Evolutionary conservation across 352 stramenopile species (phyloP).

Genomic region (Pythium scleroteichum): DNA sequence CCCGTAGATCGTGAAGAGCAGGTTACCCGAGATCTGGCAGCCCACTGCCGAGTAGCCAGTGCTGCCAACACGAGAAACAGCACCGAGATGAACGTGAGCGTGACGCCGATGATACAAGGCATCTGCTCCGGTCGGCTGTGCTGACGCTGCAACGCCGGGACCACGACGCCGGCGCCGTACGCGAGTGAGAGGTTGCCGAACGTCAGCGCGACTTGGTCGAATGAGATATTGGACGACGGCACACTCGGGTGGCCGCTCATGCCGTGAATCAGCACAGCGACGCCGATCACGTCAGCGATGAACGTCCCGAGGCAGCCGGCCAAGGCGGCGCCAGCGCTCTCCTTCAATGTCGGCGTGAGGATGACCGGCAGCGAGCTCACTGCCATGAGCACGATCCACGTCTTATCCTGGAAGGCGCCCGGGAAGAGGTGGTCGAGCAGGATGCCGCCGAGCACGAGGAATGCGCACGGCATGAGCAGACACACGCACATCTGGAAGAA

Average conservation of each 20-base stretch:
- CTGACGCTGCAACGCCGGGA: constrained; percentile 12
- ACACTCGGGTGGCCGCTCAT: constrained; percentile 26
- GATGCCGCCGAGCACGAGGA: constrained; percentile 32
- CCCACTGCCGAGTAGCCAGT: constrained; percentile 11
- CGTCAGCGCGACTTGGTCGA: constrained; percentile 27
- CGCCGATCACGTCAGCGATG: constrained; percentile 32
- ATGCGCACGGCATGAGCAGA: constrained; percentile 20
- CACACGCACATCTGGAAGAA: constrained; percentile 22
- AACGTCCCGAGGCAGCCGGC: constrained; percentile 33
- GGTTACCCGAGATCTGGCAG: constrained; percentile 17
- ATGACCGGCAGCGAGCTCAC: constrained; percentile 24
- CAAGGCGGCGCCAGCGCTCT: constrained; percentile 29
- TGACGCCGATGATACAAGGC: constrained; percentile 8
- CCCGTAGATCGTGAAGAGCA: constrained; percentile 39
- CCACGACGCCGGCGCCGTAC: constrained; percentile 10
- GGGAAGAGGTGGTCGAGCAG: constrained; percentile 29
- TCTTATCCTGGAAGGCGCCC: constrained; percentile 17
- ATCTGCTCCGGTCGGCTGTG: constrained; percentile 8
- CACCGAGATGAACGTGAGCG: constrained; percentile 6
- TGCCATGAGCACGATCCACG: constrained; percentile 15
- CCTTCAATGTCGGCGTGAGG: constrained; percentile 33
- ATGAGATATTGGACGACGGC: constrained; percentile 20
- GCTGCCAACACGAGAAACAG: constrained; percentile 8
- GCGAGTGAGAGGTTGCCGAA: constrained; percentile 34
- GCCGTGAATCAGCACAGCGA: constrained; percentile 26